Percentiles rank a stretch among this genome's conserved stretches.
Evolutionary conservation across 2,329 filamentous ascomycete genomes (phyloP).

Genomic region (Nothophaeocryptopus gaeumannii): DNA sequence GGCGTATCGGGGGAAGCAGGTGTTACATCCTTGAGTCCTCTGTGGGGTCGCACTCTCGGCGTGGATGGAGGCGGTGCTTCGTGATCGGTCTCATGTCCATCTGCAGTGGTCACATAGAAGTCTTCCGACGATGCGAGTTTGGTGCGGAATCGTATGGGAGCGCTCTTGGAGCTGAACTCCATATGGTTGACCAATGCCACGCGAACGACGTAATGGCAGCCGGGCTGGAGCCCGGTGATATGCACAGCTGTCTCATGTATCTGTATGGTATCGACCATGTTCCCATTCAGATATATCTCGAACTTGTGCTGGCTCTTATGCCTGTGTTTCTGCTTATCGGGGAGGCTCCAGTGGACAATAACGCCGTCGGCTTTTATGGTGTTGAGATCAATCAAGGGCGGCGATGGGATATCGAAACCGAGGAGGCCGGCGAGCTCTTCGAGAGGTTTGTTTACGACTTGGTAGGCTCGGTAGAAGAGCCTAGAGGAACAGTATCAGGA

Average conservation of each 20-base stretch:
- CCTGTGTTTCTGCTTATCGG: constrained; percentile 40
- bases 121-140: constrained; percentile 43
- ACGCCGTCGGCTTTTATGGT: constrained; percentile 85
- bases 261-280: constrained; percentile 76
- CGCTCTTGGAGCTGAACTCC: constrained; percentile 88
- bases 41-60: constrained; percentile 52
- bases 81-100: constrained; percentile 31
- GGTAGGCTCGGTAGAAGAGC: constrained; percentile 77
- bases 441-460: constrained; percentile 86
- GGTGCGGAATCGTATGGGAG: constrained; percentile 79
- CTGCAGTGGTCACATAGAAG: constrained; percentile 37
- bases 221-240: constrained; percentile 80
- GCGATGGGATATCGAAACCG: constrained; percentile 60
- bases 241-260: constrained; percentile 83
- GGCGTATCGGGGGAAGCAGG: constrained; percentile 64
- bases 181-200: constrained; percentile 88
- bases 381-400: constrained; percentile 84
- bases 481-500: constrained; percentile 12
- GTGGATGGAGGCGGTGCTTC: constrained; percentile 49
- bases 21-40: constrained; percentile 46
- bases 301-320: constrained; percentile 73
- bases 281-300: constrained; percentile 85
- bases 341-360: constrained; percentile 80
- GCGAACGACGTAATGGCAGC: constrained; percentile 88
- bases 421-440: constrained; percentile 87